Conservation (phyloP, 2,329 filamentous ascomycete species). For the Epichloe baconii region DNA sequence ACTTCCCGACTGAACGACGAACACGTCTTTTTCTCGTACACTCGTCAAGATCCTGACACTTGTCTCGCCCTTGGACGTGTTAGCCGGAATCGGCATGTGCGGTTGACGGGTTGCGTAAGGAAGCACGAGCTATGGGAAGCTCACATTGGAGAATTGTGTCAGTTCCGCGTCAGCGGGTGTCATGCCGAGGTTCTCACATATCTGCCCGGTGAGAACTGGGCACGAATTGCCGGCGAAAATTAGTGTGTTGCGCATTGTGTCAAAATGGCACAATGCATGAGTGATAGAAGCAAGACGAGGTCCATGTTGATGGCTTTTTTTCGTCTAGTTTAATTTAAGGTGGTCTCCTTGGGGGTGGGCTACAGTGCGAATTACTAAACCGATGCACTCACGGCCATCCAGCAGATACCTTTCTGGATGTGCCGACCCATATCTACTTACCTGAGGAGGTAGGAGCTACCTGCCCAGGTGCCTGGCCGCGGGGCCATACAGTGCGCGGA, state of each 20-base stretch:
- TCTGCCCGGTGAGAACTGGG: conserved; percentile 49
- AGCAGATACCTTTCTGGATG: no score
- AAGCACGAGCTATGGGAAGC: conserved; percentile 20
- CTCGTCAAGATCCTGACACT: conserved; percentile 57
- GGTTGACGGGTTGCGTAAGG: not conserved
- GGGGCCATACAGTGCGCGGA: not conserved
- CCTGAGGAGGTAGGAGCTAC: not conserved
- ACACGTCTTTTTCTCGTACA: conserved; percentile 96
- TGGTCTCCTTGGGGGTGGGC: not conserved
- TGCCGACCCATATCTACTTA: no score
- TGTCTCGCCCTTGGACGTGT: conserved; percentile 45
- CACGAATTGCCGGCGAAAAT: conserved; percentile 57
- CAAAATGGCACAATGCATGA: conserved; percentile 5
- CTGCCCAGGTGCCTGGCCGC: not conserved
- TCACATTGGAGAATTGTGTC: conserved; percentile 58
- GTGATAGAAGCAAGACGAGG: conserved; percentile 5
- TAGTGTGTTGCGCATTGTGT: conserved; percentile 49
- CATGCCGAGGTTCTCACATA: conserved; percentile 58
- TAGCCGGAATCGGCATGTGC: conserved; percentile 9
- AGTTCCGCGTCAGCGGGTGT: conserved; percentile 50
- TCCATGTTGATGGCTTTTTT: conserved; percentile 10
- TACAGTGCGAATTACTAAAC: not conserved
- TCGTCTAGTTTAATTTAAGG: not conserved
- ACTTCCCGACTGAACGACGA: conserved; percentile 95
- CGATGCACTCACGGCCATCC: no score